phyloP scores from a whole-genome alignment of 1,284 basidiomycete genomes.

The Cystobasidium pallidum region DNA sequence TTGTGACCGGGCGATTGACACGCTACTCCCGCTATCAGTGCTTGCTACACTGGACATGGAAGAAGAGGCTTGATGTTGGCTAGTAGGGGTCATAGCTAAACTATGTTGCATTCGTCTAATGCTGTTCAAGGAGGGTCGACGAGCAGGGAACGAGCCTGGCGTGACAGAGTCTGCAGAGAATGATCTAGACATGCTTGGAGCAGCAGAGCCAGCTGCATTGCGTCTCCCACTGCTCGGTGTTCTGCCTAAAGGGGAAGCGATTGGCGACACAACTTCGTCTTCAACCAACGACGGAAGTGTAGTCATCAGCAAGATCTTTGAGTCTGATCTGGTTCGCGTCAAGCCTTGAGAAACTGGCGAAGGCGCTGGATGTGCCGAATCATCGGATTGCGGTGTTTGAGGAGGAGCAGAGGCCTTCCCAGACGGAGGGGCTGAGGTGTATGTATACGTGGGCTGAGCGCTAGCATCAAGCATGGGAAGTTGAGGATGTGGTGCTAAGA shows the following conservation, averaged over 20 bases:
- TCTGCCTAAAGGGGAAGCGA: constrained; percentile 1
- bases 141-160: constrained; percentile 43
- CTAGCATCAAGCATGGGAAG: constrained; percentile 13
- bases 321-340: constrained; percentile 45
- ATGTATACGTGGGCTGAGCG: background rate
- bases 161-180: constrained; percentile 28
- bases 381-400: constrained; percentile 1
- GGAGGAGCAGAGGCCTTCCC: constrained; percentile 1
- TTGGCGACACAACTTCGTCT: constrained; percentile 17
- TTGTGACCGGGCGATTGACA: constrained; percentile 33
- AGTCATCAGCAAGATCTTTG: constrained; percentile 18
- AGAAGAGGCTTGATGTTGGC: constrained; percentile 44
- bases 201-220: background rate
- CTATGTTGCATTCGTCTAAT: constrained; percentile 14
- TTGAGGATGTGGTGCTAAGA: constrained; percentile 35
- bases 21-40: constrained; percentile 32
- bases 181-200: constrained; percentile 1
- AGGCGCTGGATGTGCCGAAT: background rate
- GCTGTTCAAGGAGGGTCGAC: constrained; percentile 45
- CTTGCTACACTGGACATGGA: constrained; percentile 49
- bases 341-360: constrained; percentile 35
- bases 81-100: constrained; percentile 20
- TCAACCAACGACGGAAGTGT: constrained; percentile 23
- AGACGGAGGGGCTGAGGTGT: constrained; percentile 8
- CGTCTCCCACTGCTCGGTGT: constrained; percentile 3